Conservation (phyloP, 768 basidiomycete species). For the Basidioascus undulatus region DNA sequence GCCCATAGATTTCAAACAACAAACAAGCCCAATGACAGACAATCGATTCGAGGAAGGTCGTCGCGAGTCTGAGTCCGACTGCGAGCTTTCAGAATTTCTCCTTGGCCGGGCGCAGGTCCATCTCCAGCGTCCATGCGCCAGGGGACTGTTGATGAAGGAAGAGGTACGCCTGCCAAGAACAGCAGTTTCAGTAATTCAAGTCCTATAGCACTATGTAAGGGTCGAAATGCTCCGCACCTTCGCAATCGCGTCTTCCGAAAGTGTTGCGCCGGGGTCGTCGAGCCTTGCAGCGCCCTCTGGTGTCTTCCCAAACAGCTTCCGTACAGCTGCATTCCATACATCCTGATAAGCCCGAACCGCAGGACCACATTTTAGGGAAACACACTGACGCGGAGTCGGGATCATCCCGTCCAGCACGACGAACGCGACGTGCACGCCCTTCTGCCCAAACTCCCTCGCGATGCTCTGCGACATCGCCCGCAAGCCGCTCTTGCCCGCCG, state of each 20-base stretch:
- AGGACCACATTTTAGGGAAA: not conserved
- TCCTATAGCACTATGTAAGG: too few relatives aligned
- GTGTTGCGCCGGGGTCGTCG: slow-evolving; percentile 3
- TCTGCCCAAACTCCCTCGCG: slow-evolving; percentile 16
- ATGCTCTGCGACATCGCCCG: slow-evolving; percentile 7
- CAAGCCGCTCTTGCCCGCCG: slow-evolving; percentile 5
- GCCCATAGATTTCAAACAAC: too few relatives aligned
- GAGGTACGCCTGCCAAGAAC: too few relatives aligned
- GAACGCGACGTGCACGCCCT: slow-evolving; percentile 18
- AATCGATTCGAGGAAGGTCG: too few relatives aligned
- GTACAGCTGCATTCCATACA: too few relatives aligned
- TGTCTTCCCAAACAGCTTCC: slow-evolving; percentile 2
- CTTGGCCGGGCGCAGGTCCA: slow-evolving; percentile 5
- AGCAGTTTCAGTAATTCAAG: too few relatives aligned
- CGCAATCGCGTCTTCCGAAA: slow-evolving; percentile 4
- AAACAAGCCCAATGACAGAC: too few relatives aligned
- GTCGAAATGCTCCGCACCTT: too few relatives aligned
- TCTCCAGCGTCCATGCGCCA: slow-evolving; percentile 5
- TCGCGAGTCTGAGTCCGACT: too few relatives aligned
- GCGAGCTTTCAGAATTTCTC: slow-evolving; percentile 8
- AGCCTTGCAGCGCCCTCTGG: slow-evolving; percentile 5
- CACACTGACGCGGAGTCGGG: not conserved
- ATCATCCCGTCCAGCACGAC: slow-evolving; percentile 14
- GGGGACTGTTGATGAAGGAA: slow-evolving; percentile 4
- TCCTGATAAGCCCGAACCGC: too few relatives aligned